A percentile compares a stretch with the other conserved stretches of the same genome.
These are phyloP conservation scores for Cladophialophora carrionii DNA, from an alignment of 2,329 filamentous ascomycete species.

Conservation along the genomic window DNA sequence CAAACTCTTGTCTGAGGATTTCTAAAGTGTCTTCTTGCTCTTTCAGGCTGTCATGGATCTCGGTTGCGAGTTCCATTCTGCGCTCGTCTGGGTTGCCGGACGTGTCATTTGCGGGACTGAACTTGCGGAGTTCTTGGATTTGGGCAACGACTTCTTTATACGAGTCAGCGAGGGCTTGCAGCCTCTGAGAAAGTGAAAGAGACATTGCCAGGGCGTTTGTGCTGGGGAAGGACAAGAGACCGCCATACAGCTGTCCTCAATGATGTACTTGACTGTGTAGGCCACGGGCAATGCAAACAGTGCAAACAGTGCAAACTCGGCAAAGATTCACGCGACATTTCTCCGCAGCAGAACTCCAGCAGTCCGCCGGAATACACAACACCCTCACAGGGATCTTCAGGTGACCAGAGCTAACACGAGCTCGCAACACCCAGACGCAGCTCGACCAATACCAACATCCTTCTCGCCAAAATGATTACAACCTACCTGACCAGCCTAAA, in stretches of 20 bases:
- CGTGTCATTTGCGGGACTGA: slow-evolving; percentile 65
- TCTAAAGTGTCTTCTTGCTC: slow-evolving; percentile 84
- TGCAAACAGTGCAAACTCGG: slow-evolving; percentile 27
- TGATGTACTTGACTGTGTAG: slow-evolving; percentile 1
- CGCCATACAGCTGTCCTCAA: not conserved
- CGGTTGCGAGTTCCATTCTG: slow-evolving; percentile 72
- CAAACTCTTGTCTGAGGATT: slow-evolving; percentile 74
- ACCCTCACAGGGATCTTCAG: not conserved
- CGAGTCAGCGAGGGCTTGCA: slow-evolving; percentile 57
- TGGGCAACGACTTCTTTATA: slow-evolving; percentile 59
- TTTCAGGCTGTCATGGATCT: slow-evolving; percentile 78
- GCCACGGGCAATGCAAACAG: not conserved
- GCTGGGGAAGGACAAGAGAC: not conserved
- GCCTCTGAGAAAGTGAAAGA: slow-evolving; percentile 51
- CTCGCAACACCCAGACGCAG: not conserved
- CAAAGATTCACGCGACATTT: slow-evolving; percentile 16
- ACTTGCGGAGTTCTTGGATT: slow-evolving; percentile 60
- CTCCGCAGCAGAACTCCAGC: not conserved
- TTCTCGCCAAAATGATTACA: slow-evolving; percentile 35
- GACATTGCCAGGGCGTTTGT: slow-evolving; percentile 42
- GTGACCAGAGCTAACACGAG: not conserved
- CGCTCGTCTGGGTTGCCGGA: slow-evolving; percentile 64
- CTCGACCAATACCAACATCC: not conserved
- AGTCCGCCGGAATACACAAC: not conserved
- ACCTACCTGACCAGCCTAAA: slow-evolving; percentile 68